Conservation (phyloP, 306 rosid species). For the Gleditsia sinensis region DNA sequence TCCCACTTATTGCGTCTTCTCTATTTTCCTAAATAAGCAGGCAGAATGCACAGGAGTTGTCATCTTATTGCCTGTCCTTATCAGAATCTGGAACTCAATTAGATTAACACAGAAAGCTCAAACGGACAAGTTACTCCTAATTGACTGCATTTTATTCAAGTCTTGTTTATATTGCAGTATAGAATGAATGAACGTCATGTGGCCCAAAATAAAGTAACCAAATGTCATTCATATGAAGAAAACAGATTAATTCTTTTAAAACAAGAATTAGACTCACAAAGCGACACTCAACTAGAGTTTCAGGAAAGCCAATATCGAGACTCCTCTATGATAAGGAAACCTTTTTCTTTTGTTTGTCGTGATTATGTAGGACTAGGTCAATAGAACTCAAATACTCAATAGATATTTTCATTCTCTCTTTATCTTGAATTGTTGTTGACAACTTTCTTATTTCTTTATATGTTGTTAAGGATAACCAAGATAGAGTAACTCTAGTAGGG, state of each 20-base stretch:
- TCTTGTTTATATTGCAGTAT: background rate
- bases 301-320: background rate
- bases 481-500: background rate
- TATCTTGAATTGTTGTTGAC: no score
- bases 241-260: no score
- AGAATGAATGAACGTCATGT: no score
- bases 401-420: no score
- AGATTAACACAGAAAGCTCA: background rate
- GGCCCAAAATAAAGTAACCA: no score
- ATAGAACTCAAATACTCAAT: no score
- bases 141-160: background rate
- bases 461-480: no score
- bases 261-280: no score
- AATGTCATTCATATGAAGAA: no score
- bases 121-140: background rate
- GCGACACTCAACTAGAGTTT: background rate
- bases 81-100: background rate
- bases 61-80: background rate
- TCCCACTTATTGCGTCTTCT: background rate
- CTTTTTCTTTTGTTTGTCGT: background rate
- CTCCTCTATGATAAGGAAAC: background rate
- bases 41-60: background rate
- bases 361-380: background rate
- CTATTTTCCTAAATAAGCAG: background rate
- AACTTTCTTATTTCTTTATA: no score